Percentiles rank a stretch among this genome's conserved stretches.
Evolutionary conservation across 768 basidiomycete species (phyloP).

Genomic region (Mycena alexandri): DNA sequence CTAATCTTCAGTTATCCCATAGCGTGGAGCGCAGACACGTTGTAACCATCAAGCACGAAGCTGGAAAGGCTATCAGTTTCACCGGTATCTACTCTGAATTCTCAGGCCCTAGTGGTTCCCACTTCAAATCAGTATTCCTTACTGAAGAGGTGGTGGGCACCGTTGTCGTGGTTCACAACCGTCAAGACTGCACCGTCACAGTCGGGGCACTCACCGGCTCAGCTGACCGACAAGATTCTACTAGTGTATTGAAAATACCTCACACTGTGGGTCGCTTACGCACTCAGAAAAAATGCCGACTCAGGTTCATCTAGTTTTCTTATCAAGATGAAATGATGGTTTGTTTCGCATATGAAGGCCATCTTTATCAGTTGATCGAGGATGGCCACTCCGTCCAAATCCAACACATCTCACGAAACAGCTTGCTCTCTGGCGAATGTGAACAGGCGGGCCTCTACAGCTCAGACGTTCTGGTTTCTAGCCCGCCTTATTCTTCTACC

Average conservation of each 20-base stretch:
- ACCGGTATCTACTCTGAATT: not conserved
- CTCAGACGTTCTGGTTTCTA: not conserved
- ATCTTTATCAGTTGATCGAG: slow-evolving; percentile 30
- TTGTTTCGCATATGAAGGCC: slow-evolving; percentile 22
- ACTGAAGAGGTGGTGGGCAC: slow-evolving; percentile 23
- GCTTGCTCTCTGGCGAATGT: slow-evolving; percentile 18
- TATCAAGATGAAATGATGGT: not conserved
- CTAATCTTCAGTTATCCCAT: not conserved
- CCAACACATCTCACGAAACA: slow-evolving; percentile 30
- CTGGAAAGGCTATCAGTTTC: slow-evolving; percentile 13
- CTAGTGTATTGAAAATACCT: slow-evolving; percentile 3
- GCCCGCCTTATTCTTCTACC: not conserved
- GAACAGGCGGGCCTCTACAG: slow-evolving; percentile 13
- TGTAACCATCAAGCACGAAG: slow-evolving; percentile 23
- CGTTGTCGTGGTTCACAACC: not conserved
- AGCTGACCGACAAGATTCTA: not conserved
- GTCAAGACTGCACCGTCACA: slow-evolving; percentile 4
- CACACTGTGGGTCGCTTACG: not conserved
- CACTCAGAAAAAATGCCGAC: not conserved
- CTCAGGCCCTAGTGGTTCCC: not conserved
- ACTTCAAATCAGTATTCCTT: slow-evolving; percentile 29
- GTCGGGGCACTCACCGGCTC: not conserved
- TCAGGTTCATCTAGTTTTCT: slow-evolving; percentile 6
- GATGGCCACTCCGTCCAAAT: slow-evolving; percentile 25
- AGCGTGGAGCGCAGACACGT: slow-evolving; percentile 20